Evolutionary conservation across 257 asterid genomes (phyloP), one percentile per base, ranked within the genome.

Genomic region (Capsicum pubescens): DNA sequence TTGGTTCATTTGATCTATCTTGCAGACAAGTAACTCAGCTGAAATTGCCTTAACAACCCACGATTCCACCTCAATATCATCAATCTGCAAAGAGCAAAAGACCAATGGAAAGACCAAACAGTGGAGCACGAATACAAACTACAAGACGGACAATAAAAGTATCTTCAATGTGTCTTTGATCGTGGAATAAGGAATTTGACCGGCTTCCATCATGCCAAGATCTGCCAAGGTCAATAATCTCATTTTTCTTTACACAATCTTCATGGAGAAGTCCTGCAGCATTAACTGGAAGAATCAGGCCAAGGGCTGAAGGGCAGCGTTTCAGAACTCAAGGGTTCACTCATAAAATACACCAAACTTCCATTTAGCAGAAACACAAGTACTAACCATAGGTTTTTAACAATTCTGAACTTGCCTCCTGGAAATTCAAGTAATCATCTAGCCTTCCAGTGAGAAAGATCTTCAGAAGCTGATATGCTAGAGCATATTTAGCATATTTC

Each of bases 41-140:
- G 95, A 89, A 84, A 94, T 93, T 69, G 98, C 98, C 91, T 93
- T 96, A 60, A 95, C 94, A 84, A 95, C 88, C 99, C 98, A 96
- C 13, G 86, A 76, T 86, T 96, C 97, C 67, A 96, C 95, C 85
- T 91, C 94, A 87, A 63, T 84, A 61, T 90, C 97, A 70, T 93
- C 94, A 39, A 96, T 92, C 98, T 96, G 88, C 68, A 67, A 82
- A 63, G 64, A 66, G 64, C 32, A 82, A 82, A 13, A 39, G 60
- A 64, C 26, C 35, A 82, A 82, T 15, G 19, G 46, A 9, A 50
- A 17, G 16, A 19, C 44, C 32, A 26, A 82, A 11, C 12, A 15
- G 19, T 0, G 84, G 77, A 81, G 44, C 44, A 61, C n/a, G 10
- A 12, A 61, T n/a, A 60, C 46, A 44, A 44, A 8, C 42, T 52